A percentile compares a stretch with the other conserved stretches of the same genome.
These are phyloP conservation scores for Arabis alpina DNA, from an alignment of 345 rosid species.

Conservation along the genomic window DNA sequence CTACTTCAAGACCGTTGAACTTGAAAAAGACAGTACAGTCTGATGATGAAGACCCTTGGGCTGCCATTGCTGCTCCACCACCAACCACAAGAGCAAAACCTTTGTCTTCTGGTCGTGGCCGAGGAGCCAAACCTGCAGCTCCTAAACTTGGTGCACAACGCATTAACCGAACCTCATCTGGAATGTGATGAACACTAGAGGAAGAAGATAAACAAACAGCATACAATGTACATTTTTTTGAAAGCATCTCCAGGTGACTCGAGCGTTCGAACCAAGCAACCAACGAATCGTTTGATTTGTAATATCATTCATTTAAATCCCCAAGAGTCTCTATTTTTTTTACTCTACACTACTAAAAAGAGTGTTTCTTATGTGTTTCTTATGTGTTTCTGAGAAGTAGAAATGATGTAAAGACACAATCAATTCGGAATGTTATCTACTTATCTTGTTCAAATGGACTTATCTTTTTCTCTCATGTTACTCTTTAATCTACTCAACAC, in stretches of 20 bases:
- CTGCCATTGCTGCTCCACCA: constrained; percentile 92
- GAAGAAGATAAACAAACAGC: constrained; percentile 31
- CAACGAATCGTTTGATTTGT: constrained; percentile 49
- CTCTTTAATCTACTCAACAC: constrained; percentile 47
- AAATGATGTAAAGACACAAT: constrained; percentile 36
- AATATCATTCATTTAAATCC: constrained; percentile 60
- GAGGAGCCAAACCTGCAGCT: constrained; percentile 74
- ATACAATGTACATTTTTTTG: constrained; percentile 54
- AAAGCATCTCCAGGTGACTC: constrained; percentile 45
- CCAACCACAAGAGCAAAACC: constrained; percentile 86
- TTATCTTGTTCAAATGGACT: constrained; percentile 19
- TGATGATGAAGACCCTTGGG: constrained; percentile 91
- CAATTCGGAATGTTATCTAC: constrained; percentile 9
- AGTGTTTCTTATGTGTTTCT: constrained; percentile 31
- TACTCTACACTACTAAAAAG: constrained; percentile 13
- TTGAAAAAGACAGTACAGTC: constrained; percentile 52
- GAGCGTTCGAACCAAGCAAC: constrained; percentile 19
- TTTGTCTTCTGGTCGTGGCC: constrained; percentile 69
- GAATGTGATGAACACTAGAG: constrained; percentile 48
- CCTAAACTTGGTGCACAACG: constrained; percentile 87
- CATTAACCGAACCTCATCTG: constrained; percentile 82
- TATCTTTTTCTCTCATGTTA: constrained; percentile 47
- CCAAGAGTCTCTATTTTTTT: constrained; percentile 32
- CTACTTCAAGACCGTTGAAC: constrained; percentile 68
- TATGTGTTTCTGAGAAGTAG: background rate